Base-by-base conservation (phyloP, 352 stramenopile genomes). In the Globisporangium acanthophoron region DNA sequence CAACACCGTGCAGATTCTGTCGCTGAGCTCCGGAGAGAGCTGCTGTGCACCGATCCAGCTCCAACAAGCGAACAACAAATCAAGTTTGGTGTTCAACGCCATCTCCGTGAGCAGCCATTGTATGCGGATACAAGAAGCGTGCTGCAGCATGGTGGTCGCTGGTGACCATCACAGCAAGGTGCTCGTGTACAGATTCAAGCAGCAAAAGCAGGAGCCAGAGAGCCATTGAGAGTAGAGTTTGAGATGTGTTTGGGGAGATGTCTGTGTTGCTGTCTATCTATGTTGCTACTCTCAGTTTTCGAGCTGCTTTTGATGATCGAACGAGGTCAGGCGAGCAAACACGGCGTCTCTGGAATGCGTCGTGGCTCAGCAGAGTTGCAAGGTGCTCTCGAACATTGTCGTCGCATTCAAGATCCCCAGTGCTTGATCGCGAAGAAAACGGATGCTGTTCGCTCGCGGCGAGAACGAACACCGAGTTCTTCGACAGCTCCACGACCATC, bases 391-490 rank as follows among this genome's bases (percentile, higher is more conserved):
- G 31, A 3, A 20, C 27, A 31, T 45, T 13, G 16, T 46, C 12
- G 13, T 27, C 48, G 16, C 0, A 12, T 9, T 24, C 13, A 24
- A 15, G 24, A 4, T 21, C 5, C 33, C 27, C 24, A 5, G 31
- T 43, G 15, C 27, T 45, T 15, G 8, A 35, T n/a, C 29, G 18
- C n/a, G 12, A 39, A 31, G 52, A 29, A 31, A 85, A 74, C 20
- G 74, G 39, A 52, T 74, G 49, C 0, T 18, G 5, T 5, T 31
- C 31, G 24, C 27, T 46, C 40, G 40, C 21, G 3, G 29, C 11
- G 27, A 52, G 47, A 20, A 52, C 80, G 39, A 79, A 78, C 5
- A 67, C 66, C 8, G 66, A 58, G 52, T 86, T 86, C 45, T 49
- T 63, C 8, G 62, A 53, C 20, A 81, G 61, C 48, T 64, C 54